Conservation (phyloP, 2,329 filamentous ascomycete genomes). For the Nemania serpens region DNA sequence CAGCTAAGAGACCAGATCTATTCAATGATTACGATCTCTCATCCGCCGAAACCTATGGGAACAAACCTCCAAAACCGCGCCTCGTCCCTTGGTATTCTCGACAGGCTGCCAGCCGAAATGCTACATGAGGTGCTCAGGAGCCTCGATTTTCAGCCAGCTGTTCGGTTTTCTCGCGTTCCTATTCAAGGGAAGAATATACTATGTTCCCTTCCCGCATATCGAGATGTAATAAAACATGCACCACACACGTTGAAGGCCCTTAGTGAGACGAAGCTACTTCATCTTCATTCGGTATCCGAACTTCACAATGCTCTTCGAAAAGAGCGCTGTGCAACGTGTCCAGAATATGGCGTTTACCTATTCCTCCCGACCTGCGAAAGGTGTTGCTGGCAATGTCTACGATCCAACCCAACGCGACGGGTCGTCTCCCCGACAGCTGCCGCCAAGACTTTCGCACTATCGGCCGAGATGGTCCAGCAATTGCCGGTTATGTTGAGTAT, state of each 20-base stretch:
- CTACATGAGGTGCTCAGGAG: constrained; percentile 8
- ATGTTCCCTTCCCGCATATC: constrained; percentile 10
- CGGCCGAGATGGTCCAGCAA: constrained; percentile 14
- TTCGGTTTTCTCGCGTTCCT: constrained; percentile 15
- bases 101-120: constrained; percentile 17
- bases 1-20: constrained; percentile 12
- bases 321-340: constrained; percentile 15
- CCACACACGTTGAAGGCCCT: constrained; percentile 16
- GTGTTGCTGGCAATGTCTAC: constrained; percentile 18
- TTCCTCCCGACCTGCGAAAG: constrained; percentile 19
- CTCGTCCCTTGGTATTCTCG: constrained; percentile 19
- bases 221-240: constrained; percentile 17
- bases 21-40: constrained; percentile 18
- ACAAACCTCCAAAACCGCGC: constrained; percentile 6
- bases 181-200: constrained; percentile 11
- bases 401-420: constrained; percentile 12
- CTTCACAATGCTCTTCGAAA: constrained; percentile 18
- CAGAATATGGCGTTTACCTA: constrained; percentile 17
- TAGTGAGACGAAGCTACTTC: constrained; percentile 13
- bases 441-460: constrained; percentile 12
- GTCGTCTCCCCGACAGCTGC: constrained; percentile 9
- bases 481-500: constrained; percentile 17
- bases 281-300: constrained; percentile 17
- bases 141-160: constrained; percentile 11
- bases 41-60: constrained; percentile 14